These are phyloP conservation scores for Hypoxylon fuscum DNA, from an alignment of 495 filamentous ascomycete species.

Conservation along the genomic window DNA sequence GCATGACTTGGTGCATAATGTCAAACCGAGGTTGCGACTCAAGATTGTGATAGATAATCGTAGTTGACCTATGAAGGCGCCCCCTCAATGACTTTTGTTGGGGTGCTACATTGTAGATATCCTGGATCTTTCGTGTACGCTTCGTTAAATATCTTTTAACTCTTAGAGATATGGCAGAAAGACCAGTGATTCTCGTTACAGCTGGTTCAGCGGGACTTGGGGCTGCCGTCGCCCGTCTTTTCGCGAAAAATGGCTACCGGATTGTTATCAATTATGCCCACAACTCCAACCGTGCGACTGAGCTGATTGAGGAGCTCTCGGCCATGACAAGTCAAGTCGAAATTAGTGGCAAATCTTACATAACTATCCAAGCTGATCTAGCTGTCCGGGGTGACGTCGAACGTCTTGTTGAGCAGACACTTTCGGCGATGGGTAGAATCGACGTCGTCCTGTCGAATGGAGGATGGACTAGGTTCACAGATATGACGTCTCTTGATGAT, in stretches of 20 bases:
- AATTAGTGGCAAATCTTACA: conserved; percentile 37
- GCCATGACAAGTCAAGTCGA: conserved; percentile 21
- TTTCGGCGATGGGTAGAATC: conserved; percentile 55
- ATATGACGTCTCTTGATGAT: conserved; percentile 59
- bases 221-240: conserved; percentile 58
- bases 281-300: conserved; percentile 52
- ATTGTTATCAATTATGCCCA: conserved; percentile 62
- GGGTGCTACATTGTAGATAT: not conserved
- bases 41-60: not conserved
- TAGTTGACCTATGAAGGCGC: not conserved
- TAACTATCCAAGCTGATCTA: conserved; percentile 59
- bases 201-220: conserved; percentile 64
- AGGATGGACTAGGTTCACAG: conserved; percentile 59
- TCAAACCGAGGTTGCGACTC: not conserved
- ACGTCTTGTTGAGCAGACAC: conserved; percentile 52
- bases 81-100: not conserved
- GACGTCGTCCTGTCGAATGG: conserved; percentile 65
- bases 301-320: conserved; percentile 53
- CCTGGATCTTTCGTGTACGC: not conserved
- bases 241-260: conserved; percentile 56
- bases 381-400: conserved; percentile 49
- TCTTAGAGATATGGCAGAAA: not conserved
- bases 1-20: not conserved
- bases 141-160: not conserved
- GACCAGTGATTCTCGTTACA: conserved; percentile 58